Percentiles rank a stretch among this genome's conserved stretches.
Evolutionary conservation across 2,329 filamentous ascomycete genomes (phyloP).

Genomic region (Anthostomella pinea): DNA sequence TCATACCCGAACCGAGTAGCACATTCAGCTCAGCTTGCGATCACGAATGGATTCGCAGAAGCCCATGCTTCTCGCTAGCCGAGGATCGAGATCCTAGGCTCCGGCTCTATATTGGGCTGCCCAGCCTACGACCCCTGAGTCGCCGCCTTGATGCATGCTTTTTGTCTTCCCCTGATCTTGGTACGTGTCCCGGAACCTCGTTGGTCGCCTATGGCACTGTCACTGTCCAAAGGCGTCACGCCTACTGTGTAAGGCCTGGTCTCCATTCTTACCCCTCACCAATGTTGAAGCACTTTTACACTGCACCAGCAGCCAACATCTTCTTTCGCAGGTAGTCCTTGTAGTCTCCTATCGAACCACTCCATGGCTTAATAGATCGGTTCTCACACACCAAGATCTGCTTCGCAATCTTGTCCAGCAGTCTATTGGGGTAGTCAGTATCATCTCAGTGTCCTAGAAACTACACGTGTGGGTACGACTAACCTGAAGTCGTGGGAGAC

Average conservation of each 20-base stretch:
- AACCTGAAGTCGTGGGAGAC: slow-evolving; percentile 99
- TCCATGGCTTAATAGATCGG: slow-evolving; percentile 88
- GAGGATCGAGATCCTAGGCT: slow-evolving; percentile 14
- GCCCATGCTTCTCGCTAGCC: too few species aligned
- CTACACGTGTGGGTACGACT: slow-evolving; percentile 29
- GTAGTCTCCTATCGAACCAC: slow-evolving; percentile 87
- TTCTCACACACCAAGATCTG: slow-evolving; percentile 99
- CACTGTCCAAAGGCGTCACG: too few species aligned
- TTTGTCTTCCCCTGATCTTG: slow-evolving; percentile 1
- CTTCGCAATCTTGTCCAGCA: slow-evolving; percentile 99
- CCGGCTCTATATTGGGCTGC: slow-evolving; percentile 19
- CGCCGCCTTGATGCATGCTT: slow-evolving; percentile 9
- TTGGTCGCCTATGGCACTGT: not conserved
- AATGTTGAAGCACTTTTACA: slow-evolving; percentile 61
- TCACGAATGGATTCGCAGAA: too few species aligned
- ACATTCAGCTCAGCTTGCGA: too few species aligned
- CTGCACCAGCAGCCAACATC: slow-evolving; percentile 86
- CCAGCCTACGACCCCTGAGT: slow-evolving; percentile 11
- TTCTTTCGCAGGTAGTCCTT: slow-evolving; percentile 99
- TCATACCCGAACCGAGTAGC: too few species aligned
- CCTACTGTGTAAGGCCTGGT: too few species aligned
- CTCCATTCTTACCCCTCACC: too few species aligned
- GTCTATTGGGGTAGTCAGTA: slow-evolving; percentile 51
- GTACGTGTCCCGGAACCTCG: not conserved
- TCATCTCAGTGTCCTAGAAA: slow-evolving; percentile 5